These are phyloP conservation scores for Boletus rex-veris DNA, from an alignment of 768 basidiomycete species.

Conservation along the genomic window DNA sequence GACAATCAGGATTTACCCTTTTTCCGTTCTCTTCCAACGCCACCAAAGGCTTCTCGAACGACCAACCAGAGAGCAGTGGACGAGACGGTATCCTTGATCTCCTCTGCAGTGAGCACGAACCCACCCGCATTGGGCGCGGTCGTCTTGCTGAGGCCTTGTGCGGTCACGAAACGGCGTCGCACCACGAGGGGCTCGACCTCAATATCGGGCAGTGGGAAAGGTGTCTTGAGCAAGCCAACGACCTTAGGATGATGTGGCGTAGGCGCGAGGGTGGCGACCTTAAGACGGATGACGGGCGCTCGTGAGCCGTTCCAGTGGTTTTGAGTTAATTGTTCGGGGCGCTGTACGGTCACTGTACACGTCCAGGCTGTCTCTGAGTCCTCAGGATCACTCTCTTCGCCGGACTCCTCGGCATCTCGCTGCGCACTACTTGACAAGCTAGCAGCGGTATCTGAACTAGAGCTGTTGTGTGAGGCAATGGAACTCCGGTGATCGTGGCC, in stretches of 20 bases:
- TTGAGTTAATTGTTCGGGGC: conserved; percentile 27
- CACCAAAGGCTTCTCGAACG: conserved; percentile 90
- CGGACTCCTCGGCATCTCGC: conserved; percentile 44
- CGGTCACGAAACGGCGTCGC: conserved; percentile 44
- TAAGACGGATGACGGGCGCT: conserved; percentile 38
- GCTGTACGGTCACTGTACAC: conserved; percentile 71
- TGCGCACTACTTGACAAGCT: conserved; percentile 21
- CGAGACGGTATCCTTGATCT: conserved; percentile 90
- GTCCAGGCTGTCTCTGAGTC: conserved; percentile 97
- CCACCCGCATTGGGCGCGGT: conserved; percentile 19
- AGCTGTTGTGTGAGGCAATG: conserved; percentile 38
- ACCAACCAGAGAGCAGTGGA: conserved; percentile 89
- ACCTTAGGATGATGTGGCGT: conserved; percentile 97
- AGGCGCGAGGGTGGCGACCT: conserved; percentile 83
- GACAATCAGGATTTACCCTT: conserved; percentile 62
- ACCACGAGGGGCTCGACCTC: conserved; percentile 60
- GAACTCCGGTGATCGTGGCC: conserved; percentile 36
- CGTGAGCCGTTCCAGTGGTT: conserved; percentile 4
- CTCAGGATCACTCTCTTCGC: conserved; percentile 88
- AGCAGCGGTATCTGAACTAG: conserved; percentile 32
- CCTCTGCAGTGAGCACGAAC: conserved; percentile 76
- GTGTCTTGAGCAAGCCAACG: conserved; percentile 85
- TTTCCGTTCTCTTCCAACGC: conserved; percentile 73
- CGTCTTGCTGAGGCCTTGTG: conserved; percentile 27
- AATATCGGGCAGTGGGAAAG: conserved; percentile 83